Percentiles rank a stretch among this genome's conserved stretches.
Evolutionary conservation across 768 basidiomycete genomes (phyloP).

Genomic region (Lactarius indigo): DNA sequence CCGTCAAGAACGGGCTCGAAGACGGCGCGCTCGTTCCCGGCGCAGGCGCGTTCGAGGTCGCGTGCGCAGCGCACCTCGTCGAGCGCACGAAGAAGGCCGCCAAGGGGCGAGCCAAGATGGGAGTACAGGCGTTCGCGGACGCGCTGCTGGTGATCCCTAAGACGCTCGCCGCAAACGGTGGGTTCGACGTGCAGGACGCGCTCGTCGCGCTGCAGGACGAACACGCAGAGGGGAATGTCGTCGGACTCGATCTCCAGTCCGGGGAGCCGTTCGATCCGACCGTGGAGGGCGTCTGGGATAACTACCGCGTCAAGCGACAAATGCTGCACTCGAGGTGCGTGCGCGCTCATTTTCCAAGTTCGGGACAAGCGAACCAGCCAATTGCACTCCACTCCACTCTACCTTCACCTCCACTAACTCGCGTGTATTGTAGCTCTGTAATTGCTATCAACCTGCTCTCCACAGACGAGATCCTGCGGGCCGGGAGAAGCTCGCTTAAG

Average conservation of each 20-base stretch:
- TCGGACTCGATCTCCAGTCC: conserved; percentile 87
- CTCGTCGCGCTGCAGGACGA: conserved; percentile 96
- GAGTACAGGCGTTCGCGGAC: conserved; percentile 95
- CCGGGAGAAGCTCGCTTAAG: conserved; percentile 84
- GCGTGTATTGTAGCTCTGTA: conserved; percentile 56
- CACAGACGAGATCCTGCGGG: conserved; percentile 92
- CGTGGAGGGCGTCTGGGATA: conserved; percentile 97
- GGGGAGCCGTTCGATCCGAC: conserved; percentile 97
- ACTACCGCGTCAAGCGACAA: conserved; percentile 97
- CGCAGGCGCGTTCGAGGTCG: conserved; percentile 97
- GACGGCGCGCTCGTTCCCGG: conserved; percentile 87
- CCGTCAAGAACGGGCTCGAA: conserved; percentile 95
- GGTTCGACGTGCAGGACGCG: conserved; percentile 94
- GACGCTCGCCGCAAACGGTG: conserved; percentile 92
- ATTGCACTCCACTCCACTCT: neutral
- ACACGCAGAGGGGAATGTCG: conserved; percentile 87
- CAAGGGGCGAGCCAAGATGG: conserved; percentile 95
- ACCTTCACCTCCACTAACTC: neutral
- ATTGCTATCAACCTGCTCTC: conserved; percentile 94
- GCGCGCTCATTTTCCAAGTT: conserved; percentile 17
- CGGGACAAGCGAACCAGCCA: conserved; percentile 28
- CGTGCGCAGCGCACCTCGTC: conserved; percentile 81
- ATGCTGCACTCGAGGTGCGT: conserved; percentile 95
- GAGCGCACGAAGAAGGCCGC: conserved; percentile 77
- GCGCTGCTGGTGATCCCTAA: conserved; percentile 93